These are phyloP conservation scores for Glycine soja DNA, from an alignment of 306 rosid genomes.

Conservation along the genomic window DNA sequence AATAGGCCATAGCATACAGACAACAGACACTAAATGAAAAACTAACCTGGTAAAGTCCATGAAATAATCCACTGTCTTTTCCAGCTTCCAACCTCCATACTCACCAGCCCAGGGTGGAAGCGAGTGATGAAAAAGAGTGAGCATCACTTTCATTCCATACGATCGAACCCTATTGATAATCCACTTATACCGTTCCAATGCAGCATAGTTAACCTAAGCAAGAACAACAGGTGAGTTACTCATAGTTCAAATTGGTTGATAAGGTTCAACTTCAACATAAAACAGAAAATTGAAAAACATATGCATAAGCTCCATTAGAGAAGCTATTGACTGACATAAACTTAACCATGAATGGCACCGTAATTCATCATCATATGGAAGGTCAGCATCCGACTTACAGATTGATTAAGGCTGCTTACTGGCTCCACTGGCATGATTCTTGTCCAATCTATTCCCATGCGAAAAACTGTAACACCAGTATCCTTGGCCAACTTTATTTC, in stretches of 20 bases:
- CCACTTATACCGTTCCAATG: constrained; percentile 97
- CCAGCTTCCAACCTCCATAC: constrained; percentile 98
- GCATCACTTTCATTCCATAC: constrained; percentile 96
- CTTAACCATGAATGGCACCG: constrained; percentile 14
- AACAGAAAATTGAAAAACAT: constrained; percentile 12
- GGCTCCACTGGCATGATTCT: constrained; percentile 92
- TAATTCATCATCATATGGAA: constrained; percentile 44
- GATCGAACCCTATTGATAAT: constrained; percentile 80
- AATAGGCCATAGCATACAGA: not conserved
- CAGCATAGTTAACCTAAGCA: constrained; percentile 86
- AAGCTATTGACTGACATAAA: constrained; percentile 13
- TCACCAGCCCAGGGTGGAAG: constrained; percentile 95
- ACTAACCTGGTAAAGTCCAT: constrained; percentile 83
- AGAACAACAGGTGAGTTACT: constrained; percentile 27
- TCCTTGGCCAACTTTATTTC: constrained; percentile 86
- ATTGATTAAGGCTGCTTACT: constrained; percentile 62
- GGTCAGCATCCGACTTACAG: constrained; percentile 62
- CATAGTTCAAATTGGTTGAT: constrained; percentile 38
- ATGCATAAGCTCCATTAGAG: not conserved
- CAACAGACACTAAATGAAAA: constrained; percentile 45
- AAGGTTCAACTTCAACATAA: constrained; percentile 29
- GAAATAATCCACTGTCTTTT: constrained; percentile 92
- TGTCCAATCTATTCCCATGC: constrained; percentile 99
- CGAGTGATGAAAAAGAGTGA: constrained; percentile 96
- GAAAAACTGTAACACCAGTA: constrained; percentile 83